Evolutionary conservation across 352 stramenopile species (phyloP).

Genomic region (Globisporangium emineosum): DNA sequence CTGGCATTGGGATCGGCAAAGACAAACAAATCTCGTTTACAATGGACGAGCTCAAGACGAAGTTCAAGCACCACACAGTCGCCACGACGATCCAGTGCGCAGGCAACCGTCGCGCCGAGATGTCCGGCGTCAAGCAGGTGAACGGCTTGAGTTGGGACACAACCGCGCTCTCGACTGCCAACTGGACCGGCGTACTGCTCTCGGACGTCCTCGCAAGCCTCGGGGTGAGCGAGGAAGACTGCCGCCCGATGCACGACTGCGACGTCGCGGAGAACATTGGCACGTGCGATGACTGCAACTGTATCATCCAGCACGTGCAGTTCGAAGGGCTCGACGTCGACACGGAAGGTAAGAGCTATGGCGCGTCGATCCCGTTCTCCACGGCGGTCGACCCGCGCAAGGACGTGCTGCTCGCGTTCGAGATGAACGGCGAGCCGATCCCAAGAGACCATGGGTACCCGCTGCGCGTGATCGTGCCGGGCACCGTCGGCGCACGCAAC

Average conservation of each 20-base stretch:
- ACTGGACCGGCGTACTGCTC: slow-evolving; percentile 93
- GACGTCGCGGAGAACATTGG: slow-evolving; percentile 53
- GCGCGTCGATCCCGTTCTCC: slow-evolving; percentile 89
- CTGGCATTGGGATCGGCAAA: slow-evolving; percentile 54
- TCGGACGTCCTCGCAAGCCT: slow-evolving; percentile 89
- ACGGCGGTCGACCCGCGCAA: slow-evolving; percentile 94
- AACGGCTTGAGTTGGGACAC: slow-evolving; percentile 85
- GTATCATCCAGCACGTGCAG: slow-evolving; percentile 84
- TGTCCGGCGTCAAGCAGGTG: slow-evolving; percentile 90
- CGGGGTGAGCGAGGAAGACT: slow-evolving; percentile 81
- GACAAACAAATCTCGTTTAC: slow-evolving; percentile 43
- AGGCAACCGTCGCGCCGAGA: slow-evolving; percentile 94
- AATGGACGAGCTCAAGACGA: slow-evolving; percentile 90
- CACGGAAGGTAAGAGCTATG: slow-evolving; percentile 84
- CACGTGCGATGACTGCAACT: slow-evolving; percentile 49
- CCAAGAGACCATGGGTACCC: slow-evolving; percentile 96
- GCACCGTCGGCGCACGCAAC: slow-evolving; percentile 92
- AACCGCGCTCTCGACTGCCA: slow-evolving; percentile 92
- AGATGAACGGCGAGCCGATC: slow-evolving; percentile 96
- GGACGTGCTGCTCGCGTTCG: slow-evolving; percentile 97
- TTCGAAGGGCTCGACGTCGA: slow-evolving; percentile 78
- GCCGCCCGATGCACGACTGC: slow-evolving; percentile 46
- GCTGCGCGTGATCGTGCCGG: slow-evolving; percentile 95
- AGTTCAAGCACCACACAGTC: slow-evolving; percentile 91
- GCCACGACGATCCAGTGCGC: slow-evolving; percentile 96